Evolutionary conservation across 345 rosid species (phyloP), one percentile per base, ranked within the genome.

Genomic region (Ceriops decandra): DNA sequence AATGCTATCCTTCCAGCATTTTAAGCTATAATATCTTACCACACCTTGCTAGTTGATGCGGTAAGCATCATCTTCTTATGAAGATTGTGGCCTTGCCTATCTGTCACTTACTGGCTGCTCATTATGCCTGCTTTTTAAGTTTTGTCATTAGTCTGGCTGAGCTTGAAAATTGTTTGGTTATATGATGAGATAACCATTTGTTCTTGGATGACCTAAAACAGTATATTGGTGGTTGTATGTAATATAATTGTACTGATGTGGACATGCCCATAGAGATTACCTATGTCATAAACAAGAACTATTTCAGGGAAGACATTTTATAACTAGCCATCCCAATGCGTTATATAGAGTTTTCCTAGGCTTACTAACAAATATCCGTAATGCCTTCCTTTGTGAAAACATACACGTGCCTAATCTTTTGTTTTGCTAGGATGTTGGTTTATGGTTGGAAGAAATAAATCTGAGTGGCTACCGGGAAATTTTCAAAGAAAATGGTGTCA

Each of bases 371-470:
- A 76, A 80, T 97, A 80, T 72, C 96, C 72, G 89, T 90, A 62
- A 90, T 89, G 86, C 96, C 96, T 93, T 67, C 60, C 22, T 36
- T 8, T 57, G 26, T 33, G 9, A 33, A 32, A 33, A 33, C 36
- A 1, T 33, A 33, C 9, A 7, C 24, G 27, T 57, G 31, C n/a
- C 21, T 63, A 56, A 56, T 30, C 61, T 52, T 22, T 52, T 58
- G 5, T 38, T 63, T 68, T 57, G 33, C 53, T 75, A 93, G 98
- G 97, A 93, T 80, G 98, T 93, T 62, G 98, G 98, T 17, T 70
- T 89, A 79, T 93, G 98, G 98, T 82, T 93, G 68, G 97, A 93
- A 77, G 95, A 88, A 74, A 91, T 93, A 75, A 91, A 93, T 76
- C 79, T 93, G 62, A 96, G 97, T 19, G 80, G 88, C 82, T 93